phyloP scores from a whole-genome alignment of 495 filamentous ascomycete genomes.

The Cryomyces minteri region DNA sequence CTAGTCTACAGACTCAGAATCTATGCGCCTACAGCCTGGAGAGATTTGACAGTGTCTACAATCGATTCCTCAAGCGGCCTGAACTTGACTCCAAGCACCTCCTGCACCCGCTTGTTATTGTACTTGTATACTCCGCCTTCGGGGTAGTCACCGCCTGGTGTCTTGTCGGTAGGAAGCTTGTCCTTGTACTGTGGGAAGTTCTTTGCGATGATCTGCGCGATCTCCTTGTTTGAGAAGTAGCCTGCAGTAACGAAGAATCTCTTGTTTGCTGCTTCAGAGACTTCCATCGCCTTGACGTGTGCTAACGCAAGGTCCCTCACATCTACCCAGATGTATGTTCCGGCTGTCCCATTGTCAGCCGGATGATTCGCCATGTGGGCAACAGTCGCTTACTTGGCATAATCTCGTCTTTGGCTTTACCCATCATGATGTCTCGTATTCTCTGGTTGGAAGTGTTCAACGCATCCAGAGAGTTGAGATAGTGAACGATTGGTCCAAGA shows the following conservation, averaged over 20 bases:
- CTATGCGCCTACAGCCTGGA: constrained; percentile 19
- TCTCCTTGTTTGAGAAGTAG: constrained; percentile 43
- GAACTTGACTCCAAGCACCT: constrained; percentile 38
- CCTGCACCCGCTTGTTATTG: constrained; percentile 30
- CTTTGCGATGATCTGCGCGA: constrained; percentile 44
- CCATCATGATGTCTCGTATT: constrained; percentile 34
- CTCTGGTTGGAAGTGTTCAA: constrained; percentile 53
- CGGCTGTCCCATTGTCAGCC: constrained; percentile 1
- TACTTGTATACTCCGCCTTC: constrained; percentile 25
- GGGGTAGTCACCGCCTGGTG: constrained; percentile 22
- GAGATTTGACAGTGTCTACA: constrained; percentile 35
- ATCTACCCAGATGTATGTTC: constrained; percentile 42
- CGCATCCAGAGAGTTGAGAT: constrained; percentile 43
- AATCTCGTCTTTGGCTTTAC: constrained; percentile 45
- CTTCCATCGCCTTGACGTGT: constrained; percentile 52
- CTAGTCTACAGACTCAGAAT: not conserved
- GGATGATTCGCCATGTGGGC: constrained; percentile 1
- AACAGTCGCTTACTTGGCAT: constrained; percentile 20
- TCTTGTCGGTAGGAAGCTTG: constrained; percentile 31
- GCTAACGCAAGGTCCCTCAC: constrained; percentile 54
- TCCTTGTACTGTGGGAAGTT: constrained; percentile 44
- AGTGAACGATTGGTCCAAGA: constrained; percentile 45
- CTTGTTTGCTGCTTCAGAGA: constrained; percentile 45
- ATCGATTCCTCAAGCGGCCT: constrained; percentile 34
- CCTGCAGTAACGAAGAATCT: constrained; percentile 52